Percentiles rank a stretch among this genome's conserved stretches.
phyloP scores from a whole-genome alignment of 306 rosid genomes.

The Rubus idaeus region DNA sequence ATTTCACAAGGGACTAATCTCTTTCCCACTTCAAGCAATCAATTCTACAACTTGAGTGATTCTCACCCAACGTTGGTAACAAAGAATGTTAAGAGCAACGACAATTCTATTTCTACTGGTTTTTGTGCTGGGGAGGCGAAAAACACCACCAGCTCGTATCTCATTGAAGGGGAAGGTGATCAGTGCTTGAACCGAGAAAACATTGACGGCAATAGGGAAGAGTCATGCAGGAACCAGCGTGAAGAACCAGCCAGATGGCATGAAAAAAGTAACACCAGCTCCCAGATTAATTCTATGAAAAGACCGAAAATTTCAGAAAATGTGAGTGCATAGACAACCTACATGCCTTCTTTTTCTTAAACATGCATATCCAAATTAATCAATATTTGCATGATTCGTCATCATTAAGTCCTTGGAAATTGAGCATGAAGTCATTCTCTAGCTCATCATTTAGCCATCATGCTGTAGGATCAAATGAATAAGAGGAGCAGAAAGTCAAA shows the following conservation, averaged over 20 bases:
- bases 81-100: background rate
- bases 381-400: background rate
- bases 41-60: slow-evolving; percentile 23
- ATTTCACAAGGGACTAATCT: background rate
- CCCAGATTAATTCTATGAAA: slow-evolving; percentile 37
- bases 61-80: slow-evolving; percentile 18
- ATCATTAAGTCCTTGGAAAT: too few relatives aligned
- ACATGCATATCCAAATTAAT: background rate
- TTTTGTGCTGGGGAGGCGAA: slow-evolving; percentile 37
- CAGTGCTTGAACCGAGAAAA: slow-evolving; percentile 34
- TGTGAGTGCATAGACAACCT: slow-evolving; percentile 30
- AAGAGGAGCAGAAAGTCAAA: slow-evolving; percentile 45
- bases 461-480: slow-evolving; percentile 31
- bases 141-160: slow-evolving; percentile 18
- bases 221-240: slow-evolving; percentile 12
- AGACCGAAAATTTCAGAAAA: slow-evolving; percentile 40
- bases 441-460: slow-evolving; percentile 2
- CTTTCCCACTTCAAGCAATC: slow-evolving; percentile 4
- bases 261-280: background rate
- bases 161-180: slow-evolving; percentile 21
- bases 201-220: slow-evolving; percentile 35
- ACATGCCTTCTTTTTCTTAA: background rate
- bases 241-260: slow-evolving; percentile 15
- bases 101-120: slow-evolving; percentile 25
- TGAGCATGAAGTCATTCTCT: background rate